Conservation (phyloP, 306 rosid species). For the Arachis hypogaea region DNA sequence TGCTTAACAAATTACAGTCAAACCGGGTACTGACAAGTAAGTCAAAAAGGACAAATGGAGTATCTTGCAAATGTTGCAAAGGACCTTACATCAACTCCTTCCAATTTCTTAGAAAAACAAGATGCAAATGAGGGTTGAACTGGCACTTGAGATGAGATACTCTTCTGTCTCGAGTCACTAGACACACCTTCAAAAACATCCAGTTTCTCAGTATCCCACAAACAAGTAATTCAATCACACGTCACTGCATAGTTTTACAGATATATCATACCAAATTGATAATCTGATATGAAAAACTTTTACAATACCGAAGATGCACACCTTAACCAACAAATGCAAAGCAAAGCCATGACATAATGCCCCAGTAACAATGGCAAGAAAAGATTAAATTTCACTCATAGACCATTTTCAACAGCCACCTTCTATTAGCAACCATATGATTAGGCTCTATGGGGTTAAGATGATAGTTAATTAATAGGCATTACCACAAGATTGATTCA, state of each 20-base stretch:
- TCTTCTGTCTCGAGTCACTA: constrained; percentile 48
- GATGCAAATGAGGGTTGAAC: constrained; percentile 51
- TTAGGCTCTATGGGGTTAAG: constrained; percentile 3
- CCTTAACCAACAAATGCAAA: constrained; percentile 2
- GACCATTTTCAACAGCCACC: constrained; percentile 8
- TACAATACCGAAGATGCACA: constrained; percentile 20
- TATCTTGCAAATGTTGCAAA: constrained; percentile 35
- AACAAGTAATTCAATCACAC: constrained; percentile 7
- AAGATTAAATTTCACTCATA: background rate
- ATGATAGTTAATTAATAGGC: background rate
- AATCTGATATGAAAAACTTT: background rate
- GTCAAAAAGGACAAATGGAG: constrained; percentile 28
- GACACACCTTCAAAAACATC: constrained; percentile 53
- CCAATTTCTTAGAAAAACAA: constrained; percentile 52
- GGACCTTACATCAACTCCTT: constrained; percentile 57
- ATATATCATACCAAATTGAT: constrained; percentile 27
- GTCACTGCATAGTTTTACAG: constrained; percentile 13
- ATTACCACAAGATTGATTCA: background rate
- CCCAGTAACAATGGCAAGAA: constrained; percentile 11
- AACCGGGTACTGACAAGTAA: constrained; percentile 28
- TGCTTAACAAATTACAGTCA: constrained; percentile 51
- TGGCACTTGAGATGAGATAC: constrained; percentile 40
- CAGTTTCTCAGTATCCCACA: constrained; percentile 29
- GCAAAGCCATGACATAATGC: background rate
- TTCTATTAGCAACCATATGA: constrained; percentile 24